Base-by-base conservation (phyloP, 441 rosid genomes). In the Eruca vesicaria region DNA sequence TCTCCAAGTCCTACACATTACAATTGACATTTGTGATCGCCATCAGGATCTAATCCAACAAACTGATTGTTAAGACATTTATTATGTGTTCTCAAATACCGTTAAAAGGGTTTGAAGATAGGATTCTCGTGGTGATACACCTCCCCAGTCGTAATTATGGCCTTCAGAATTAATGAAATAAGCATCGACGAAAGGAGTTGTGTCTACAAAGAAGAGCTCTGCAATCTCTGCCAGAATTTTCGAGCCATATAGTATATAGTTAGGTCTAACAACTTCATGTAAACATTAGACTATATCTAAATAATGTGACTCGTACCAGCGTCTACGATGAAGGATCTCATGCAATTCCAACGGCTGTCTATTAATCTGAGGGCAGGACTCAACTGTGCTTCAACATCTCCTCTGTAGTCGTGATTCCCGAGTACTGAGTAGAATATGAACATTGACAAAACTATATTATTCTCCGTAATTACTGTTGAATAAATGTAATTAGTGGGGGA, bases 361-460 rank as follows among this genome's bases (percentile, higher is more conserved):
- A 68, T 80, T 35, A 73, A 63, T 69, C 72, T 69, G 3, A 93
- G 86, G 33, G 66, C 15, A 3, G 83, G 89, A 77, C 87, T 86
- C 66, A 94, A 63, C 58, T 94, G 98, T 48, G 93, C 97, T 80
- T 81, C 89, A 9, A 82, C 96, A 74, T 89, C 66, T 5, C 96
- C 97, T 31, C 96, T 86, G 10, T 91, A 94, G 74, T 94, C 96
- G 61, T 93, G 98, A 80, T 93, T 93, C 2, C 97, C 98, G 79
- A 91, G 59, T 28, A 91, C 98, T 91, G 78, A 20, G 35, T 53
- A 48, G 14, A 66, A 32, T 12, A 56, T 57, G 45, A 3, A 55
- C 20, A 33, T 15, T n/a, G 23, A 33, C 38, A 14, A 14, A 41
- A 33, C 5, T 35, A 32, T 35, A 32, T 45, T 35, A 61, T 61